Evolutionary conservation across 768 basidiomycete genomes (phyloP), one percentile per base, ranked within the genome.

Genomic region (Psilocybe cyanescens): DNA sequence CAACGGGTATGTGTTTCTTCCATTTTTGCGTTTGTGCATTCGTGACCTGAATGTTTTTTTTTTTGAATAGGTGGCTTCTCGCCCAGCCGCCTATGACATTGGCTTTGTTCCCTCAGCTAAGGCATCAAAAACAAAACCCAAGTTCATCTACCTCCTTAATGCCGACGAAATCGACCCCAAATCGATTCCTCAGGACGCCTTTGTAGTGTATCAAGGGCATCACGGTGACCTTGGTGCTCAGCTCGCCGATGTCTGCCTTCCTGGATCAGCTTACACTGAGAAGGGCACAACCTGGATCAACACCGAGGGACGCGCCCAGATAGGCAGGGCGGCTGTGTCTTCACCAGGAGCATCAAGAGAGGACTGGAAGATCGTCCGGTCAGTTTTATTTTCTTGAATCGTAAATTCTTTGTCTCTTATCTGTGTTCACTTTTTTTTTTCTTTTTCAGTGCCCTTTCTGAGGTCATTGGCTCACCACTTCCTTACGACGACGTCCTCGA

Each of bases 171-270:
- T 99, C 57, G 87, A 95, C 72, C 91, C 94, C 44, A 84, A 86
- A 53, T 86, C 90, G 3, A 96, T 99, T 61, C 96, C 97, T 31
- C 79, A 85, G 59, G 86, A 94, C 68, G 95, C 97, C 3, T 99
- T 99, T 70, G 96, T 99, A 49, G 97, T 99, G 12, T 99, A 99
- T 75, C 97, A 99, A 71, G 97, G 97, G 37, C 96, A 98, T 74
- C 97, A 99, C 71, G 97, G 97, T 68, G 97, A 99, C 74, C 81
- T 94, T 57, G 97, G 97, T 37, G 97, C 97, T 2, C 93, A 95
- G 69, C 87, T 95, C 24, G 97, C 97, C n/a, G 97, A 99, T 71
- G 95, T 99, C 60, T 94, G 92, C 73, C 79, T 99, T 16, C 97
- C 97, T 14, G 94, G 85, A 7, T 85, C 90, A 14, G 97, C 97